Percentiles rank a stretch among this genome's conserved stretches.
Conservation (phyloP, 2,329 filamentous ascomycete species). For the Septoria petroselini region DNA sequence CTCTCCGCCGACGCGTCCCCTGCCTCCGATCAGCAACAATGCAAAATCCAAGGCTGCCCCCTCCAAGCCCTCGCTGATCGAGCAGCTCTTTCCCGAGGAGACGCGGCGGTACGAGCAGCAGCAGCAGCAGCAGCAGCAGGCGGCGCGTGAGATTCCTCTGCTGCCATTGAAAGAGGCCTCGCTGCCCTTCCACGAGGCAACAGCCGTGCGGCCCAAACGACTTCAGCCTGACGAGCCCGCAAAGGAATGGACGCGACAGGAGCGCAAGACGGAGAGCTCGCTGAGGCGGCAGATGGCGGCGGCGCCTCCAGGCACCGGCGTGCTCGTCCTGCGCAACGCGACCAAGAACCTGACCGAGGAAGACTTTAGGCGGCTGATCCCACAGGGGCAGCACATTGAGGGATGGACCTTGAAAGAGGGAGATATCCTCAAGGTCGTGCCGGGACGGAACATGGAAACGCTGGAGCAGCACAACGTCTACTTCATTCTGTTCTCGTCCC, state of each 20-base stretch:
- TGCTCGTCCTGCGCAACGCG: slow-evolving; percentile 58
- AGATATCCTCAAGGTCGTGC: slow-evolving; percentile 59
- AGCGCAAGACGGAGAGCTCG: slow-evolving; percentile 25
- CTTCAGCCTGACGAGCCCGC: neutral
- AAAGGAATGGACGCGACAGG: slow-evolving; percentile 20
- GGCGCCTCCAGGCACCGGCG: slow-evolving; percentile 35
- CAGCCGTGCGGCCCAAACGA: no score
- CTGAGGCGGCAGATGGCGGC: slow-evolving; percentile 5
- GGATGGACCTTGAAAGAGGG: slow-evolving; percentile 56
- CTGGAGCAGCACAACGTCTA: slow-evolving; percentile 64
- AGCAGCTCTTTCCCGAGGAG: slow-evolving; percentile 57
- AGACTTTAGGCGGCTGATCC: slow-evolving; percentile 68
- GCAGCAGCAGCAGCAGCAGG: slow-evolving; percentile 16
- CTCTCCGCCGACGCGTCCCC: neutral
- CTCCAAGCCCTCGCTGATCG: slow-evolving; percentile 41
- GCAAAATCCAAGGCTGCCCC: neutral
- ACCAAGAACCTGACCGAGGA: slow-evolving; percentile 60
- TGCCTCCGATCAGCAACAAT: neutral
- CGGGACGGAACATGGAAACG: slow-evolving; percentile 61
- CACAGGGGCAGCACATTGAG: slow-evolving; percentile 61
- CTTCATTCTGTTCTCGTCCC: slow-evolving; percentile 64
- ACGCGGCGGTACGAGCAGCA: slow-evolving; percentile 33
- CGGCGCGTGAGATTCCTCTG: slow-evolving; percentile 37
- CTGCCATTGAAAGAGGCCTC: slow-evolving; percentile 29
- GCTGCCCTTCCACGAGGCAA: no score